Conservation (phyloP, 2,329 filamentous ascomycete species). For the Trichoderma koningiopsis region DNA sequence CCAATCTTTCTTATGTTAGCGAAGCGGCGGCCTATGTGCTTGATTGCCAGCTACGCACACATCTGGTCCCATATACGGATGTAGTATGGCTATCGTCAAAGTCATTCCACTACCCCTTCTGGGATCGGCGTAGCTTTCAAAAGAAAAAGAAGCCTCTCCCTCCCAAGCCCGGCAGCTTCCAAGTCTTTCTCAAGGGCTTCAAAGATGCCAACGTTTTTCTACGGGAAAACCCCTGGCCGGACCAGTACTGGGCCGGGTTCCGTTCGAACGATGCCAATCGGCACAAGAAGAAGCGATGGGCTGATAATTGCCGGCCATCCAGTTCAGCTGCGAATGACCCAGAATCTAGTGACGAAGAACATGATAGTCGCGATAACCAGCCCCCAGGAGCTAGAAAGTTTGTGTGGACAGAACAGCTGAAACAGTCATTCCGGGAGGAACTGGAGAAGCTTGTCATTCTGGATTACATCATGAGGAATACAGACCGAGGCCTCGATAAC, state of each 20-base stretch:
- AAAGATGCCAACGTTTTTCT: conserved; percentile 97
- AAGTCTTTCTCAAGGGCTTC: conserved; percentile 95
- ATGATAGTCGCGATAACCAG: conserved; percentile 38
- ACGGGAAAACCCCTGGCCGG: conserved; percentile 94
- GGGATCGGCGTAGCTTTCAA: conserved; percentile 87
- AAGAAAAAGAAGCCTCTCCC: conserved; percentile 85
- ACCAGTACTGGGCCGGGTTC: conserved; percentile 75
- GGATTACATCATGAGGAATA: conserved; percentile 99
- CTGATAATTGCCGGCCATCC: conserved; percentile 75
- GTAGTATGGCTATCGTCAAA: conserved; percentile 93
- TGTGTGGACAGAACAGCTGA: conserved; percentile 83
- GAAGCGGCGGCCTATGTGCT: conserved; percentile 96
- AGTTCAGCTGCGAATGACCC: conserved; percentile 57
- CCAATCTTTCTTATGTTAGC: conserved; percentile 95
- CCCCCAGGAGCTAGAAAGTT: conserved; percentile 57
- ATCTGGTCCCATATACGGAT: conserved; percentile 94
- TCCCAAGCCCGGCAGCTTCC: conserved; percentile 91
- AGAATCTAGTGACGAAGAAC: conserved; percentile 64
- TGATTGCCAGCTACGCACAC: conserved; percentile 83
- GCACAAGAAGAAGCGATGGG: conserved; percentile 73
- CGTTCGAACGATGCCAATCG: conserved; percentile 67
- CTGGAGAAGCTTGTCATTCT: conserved; percentile 95
- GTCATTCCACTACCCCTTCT: conserved; percentile 97
- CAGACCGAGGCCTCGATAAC: conserved; percentile 92
- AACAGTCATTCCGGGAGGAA: conserved; percentile 91